These are phyloP conservation scores for Cordyceps militaris DNA, from an alignment of 2,329 filamentous ascomycete species.

Conservation along the genomic window DNA sequence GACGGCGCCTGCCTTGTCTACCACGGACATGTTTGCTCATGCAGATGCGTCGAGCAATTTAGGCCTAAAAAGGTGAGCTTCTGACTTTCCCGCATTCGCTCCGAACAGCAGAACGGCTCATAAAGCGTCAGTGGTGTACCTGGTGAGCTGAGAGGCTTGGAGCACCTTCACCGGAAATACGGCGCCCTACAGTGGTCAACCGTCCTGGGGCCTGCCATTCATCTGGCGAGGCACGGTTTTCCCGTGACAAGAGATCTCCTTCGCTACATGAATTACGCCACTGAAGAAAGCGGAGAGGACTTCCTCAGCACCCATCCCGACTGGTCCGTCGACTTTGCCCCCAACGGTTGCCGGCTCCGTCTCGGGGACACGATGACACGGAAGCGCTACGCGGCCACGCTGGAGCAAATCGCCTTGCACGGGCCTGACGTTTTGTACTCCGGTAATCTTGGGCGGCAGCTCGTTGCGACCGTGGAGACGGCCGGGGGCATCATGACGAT, in stretches of 20 bases:
- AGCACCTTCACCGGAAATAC: conserved; percentile 64
- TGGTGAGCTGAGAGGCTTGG: conserved; percentile 64
- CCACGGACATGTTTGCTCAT: conserved; percentile 72
- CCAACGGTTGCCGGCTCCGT: conserved; percentile 57
- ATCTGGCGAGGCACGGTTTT: conserved; percentile 69
- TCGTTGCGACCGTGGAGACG: conserved; percentile 55
- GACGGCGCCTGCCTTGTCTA: conserved; percentile 71
- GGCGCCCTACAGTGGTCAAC: conserved; percentile 57
- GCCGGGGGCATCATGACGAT: conserved; percentile 70
- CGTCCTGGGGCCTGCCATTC: conserved; percentile 63
- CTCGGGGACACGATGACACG: conserved; percentile 67
- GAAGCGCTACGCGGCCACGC: conserved; percentile 64
- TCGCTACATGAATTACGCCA: conserved; percentile 54
- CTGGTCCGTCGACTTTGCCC: conserved; percentile 82
- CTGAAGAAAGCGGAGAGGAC: conserved; percentile 33
- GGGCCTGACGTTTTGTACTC: conserved; percentile 64
- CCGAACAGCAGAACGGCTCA: conserved; percentile 7
- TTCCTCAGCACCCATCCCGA: conserved; percentile 64
- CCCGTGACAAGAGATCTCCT: conserved; percentile 63
- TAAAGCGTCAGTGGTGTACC: conserved; percentile 59
- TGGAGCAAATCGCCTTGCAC: conserved; percentile 59
- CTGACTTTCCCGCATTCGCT: neutral
- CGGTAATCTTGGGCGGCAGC: conserved; percentile 62
- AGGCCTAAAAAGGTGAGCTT: neutral
- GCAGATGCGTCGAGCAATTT: conserved; percentile 48